Conservation (phyloP, 352 stramenopile genomes). For the Hyaloperonospora brassicae region DNA sequence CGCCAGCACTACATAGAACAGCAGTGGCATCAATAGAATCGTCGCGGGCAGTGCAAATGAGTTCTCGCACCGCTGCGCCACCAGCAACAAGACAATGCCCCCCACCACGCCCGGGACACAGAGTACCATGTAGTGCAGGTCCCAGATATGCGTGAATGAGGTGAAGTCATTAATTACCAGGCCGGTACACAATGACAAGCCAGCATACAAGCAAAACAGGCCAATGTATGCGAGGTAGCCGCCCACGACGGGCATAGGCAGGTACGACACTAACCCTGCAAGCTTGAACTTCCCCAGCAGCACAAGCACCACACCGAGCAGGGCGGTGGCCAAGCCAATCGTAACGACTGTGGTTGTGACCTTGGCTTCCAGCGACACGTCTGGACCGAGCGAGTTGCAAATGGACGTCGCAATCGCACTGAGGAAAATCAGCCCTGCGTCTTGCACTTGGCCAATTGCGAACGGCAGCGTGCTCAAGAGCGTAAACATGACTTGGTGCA, state of each 20-base stretch:
- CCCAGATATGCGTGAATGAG: constrained; percentile 66
- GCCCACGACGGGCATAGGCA: constrained; percentile 95
- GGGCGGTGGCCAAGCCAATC: constrained; percentile 86
- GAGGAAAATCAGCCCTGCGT: constrained; percentile 98
- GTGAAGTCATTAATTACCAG: constrained; percentile 84
- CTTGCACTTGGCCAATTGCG: constrained; percentile 96
- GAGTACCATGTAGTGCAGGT: constrained; percentile 68
- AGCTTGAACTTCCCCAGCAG: constrained; percentile 91
- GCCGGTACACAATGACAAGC: constrained; percentile 87
- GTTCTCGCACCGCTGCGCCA: constrained; percentile 75
- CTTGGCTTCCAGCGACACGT: constrained; percentile 58
- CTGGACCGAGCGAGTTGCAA: constrained; percentile 64
- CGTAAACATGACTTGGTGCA: constrained; percentile 91
- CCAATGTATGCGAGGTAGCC: constrained; percentile 98
- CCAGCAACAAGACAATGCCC: constrained; percentile 74
- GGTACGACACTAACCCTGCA: constrained; percentile 91
- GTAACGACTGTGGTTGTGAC: constrained; percentile 93
- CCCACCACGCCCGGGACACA: constrained; percentile 77
- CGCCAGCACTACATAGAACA: constrained; percentile 88
- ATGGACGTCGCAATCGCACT: constrained; percentile 90
- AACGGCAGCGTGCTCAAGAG: constrained; percentile 90
- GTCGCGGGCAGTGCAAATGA: constrained; percentile 61
- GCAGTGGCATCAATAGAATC: constrained; percentile 82
- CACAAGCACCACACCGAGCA: constrained; percentile 91
- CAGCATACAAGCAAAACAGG: constrained; percentile 92